phyloP scores from a whole-genome alignment of 2,329 filamentous ascomycete species.

The Arthroderma uncinatum region DNA sequence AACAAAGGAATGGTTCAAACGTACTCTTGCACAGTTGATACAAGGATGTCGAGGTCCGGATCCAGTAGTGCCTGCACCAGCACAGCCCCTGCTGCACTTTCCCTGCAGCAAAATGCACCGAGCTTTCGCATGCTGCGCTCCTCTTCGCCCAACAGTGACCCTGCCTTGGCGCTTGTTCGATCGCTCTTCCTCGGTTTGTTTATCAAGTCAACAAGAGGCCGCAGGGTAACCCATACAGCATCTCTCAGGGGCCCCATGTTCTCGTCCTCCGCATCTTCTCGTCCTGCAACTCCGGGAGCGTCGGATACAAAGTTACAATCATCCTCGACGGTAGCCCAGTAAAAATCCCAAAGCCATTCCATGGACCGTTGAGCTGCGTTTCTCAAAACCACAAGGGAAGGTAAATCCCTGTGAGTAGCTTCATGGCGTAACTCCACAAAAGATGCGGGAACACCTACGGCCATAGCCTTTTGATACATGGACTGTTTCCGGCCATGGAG shows the following conservation, averaged over 20 bases:
- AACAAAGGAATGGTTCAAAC: not conserved
- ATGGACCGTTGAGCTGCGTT: conserved; percentile 59
- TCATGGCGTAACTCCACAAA: conserved; percentile 87
- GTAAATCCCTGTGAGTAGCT: conserved; percentile 79
- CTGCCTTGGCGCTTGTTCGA: too few relatives aligned
- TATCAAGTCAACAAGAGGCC: not conserved
- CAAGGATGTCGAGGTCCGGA: not conserved
- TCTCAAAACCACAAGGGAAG: conserved; percentile 61
- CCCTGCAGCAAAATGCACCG: not conserved
- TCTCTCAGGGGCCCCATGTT: not conserved
- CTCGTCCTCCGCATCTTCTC: not conserved
- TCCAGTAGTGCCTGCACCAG: not conserved
- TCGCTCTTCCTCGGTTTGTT: too few relatives aligned
- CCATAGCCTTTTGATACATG: conserved; percentile 36
- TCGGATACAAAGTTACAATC: not conserved
- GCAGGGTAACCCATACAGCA: not conserved
- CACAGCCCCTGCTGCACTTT: not conserved
- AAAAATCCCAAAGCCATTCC: conserved; percentile 79
- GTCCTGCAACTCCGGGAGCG: not conserved
- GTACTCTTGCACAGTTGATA: not conserved
- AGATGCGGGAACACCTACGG: conserved; percentile 43
- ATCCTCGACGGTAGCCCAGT: conserved; percentile 53
- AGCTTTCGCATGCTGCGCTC: not conserved
- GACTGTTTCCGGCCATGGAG: conserved; percentile 32
- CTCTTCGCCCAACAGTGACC: not conserved